A percentile compares a stretch with the other conserved stretches of the same genome.
These are phyloP conservation scores for Alnus glutinosa DNA, from an alignment of 306 rosid genomes.

Conservation along the genomic window DNA sequence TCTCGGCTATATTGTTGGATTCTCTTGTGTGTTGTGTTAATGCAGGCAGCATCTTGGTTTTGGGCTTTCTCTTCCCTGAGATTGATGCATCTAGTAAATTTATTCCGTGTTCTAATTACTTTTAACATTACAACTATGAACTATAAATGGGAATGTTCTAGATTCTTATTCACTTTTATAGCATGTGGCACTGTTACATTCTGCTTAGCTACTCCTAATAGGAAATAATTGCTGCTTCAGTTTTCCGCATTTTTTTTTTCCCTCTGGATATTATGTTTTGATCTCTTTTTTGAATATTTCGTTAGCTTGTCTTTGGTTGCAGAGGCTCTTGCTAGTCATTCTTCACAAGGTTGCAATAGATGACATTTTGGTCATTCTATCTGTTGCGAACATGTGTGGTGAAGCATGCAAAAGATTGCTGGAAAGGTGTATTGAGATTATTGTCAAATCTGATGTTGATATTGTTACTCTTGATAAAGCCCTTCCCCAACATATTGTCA, in stretches of 20 bases:
- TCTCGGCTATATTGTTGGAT: not conserved
- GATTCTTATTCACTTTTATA: not conserved
- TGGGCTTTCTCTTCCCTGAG: not conserved
- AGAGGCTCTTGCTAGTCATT: conserved; percentile 50
- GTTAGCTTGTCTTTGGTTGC: conserved; percentile 34
- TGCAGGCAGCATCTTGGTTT: not conserved
- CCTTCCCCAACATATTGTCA: conserved; percentile 39
- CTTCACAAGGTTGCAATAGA: conserved; percentile 45
- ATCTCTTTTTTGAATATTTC: not conserved
- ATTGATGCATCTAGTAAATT: not conserved
- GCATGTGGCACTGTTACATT: not conserved
- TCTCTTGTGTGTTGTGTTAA: not conserved
- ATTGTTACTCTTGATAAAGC: conserved; percentile 50
- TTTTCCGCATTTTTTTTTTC: not conserved
- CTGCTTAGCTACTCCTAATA: not conserved
- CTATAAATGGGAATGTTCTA: not conserved
- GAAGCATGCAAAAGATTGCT: conserved; percentile 39
- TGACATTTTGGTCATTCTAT: conserved; percentile 54
- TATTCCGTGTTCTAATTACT: not conserved
- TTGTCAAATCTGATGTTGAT: conserved; percentile 50
- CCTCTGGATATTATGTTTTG: not conserved
- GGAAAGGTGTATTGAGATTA: conserved; percentile 37
- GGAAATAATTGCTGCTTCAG: not conserved
- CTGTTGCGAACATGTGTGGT: conserved; percentile 50
- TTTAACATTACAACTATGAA: not conserved